Evolutionary conservation across 2,329 filamentous ascomycete genomes (phyloP), one percentile per base, ranked within the genome.

Genomic region (Zarea fungicola): DNA sequence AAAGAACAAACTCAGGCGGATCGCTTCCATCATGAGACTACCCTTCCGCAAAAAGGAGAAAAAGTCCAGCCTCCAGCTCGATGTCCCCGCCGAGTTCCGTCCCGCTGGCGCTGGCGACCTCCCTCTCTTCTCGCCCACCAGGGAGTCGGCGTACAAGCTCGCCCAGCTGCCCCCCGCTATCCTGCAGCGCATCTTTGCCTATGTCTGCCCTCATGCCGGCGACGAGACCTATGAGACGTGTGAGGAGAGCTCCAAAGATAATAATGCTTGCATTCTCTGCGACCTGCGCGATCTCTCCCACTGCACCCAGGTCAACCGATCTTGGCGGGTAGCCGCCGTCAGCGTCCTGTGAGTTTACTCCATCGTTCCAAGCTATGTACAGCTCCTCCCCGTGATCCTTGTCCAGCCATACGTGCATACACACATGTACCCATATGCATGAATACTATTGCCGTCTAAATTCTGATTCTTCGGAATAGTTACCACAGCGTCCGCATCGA

Each of bases 401-500:
- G n/a, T n/a, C n/a, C n/a, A n/a, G n/a, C n/a, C n/a, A n/a, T n/a
- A n/a, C n/a, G n/a, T n/a, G n/a, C n/a, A n/a, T n/a, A n/a, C n/a
- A n/a, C n/a, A n/a, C n/a, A n/a, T n/a, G n/a, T n/a, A n/a, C n/a
- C n/a, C n/a, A n/a, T n/a, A n/a, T n/a, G n/a, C n/a, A n/a, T 28
- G 7, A 3, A 3, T 22, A 11, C 16, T 43, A 14, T n/a, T 8
- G 3, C 28, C 28, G 44, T 31, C 31, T 37, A n/a, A 35, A 16
- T 13, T n/a, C 37, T 39, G 18, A 55, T 52, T 39, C 5, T 28
- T 32, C 23, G 13, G 7, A 29, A 29, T 59, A 95, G 89, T 56
- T 95, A 95, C 65, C 84, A 85, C 60, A 91, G 89, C 72, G 84
- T 97, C 56, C 87, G 91, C 52, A 93, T 97, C 64, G 92, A 97